Base-by-base conservation (phyloP, 116 monocot species). In the Phalaenopsis hybrid region DNA sequence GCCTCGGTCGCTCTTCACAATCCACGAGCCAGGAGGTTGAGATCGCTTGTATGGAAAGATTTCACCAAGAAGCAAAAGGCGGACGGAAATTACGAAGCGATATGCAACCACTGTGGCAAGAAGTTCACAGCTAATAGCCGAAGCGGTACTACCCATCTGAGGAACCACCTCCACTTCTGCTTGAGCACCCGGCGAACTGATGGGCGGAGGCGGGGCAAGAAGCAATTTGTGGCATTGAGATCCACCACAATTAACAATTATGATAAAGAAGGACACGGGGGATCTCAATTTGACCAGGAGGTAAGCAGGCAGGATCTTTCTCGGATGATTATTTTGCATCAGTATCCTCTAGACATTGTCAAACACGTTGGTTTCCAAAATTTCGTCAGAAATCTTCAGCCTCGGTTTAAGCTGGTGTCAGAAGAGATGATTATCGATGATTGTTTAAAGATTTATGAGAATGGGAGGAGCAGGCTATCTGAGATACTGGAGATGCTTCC, bases 1-100 rank as follows among this genome's bases (percentile, higher is more conserved):
- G 43, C 84, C 5, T 41, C 45, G 6, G 44, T 75, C 18, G 49
- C 77, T 25, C 77, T 77, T 31, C 77, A 11, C 51, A 79, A 79
- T 49, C 75, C 79, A 44, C 34, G 79, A 48, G 79, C 63, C 28
- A 41, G 84, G 72, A 74, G 79, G 58, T 31, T 90, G 76, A 75
- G 92, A 44, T 92, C 92, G 18, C 78, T 86, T 8, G 92, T 92
- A 23, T 92, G 92, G 92, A 90, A 92, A 10, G 90, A 92, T 78
- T 92, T 92, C 84, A 88, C 90, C 1, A 92, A 92, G 72, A 86
- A 90, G 78, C 83, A 87, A 15, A 82, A 79, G 79, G 76, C 82
- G 4, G 92, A 92, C 49, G 92, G 92, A 1, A 85, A 75, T 67
- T 90, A 79, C 75, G 88, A 88, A 33, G 92, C 92, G 9, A 82